Percentiles rank a stretch among this genome's conserved stretches.
phyloP scores from a whole-genome alignment of 2,329 filamentous ascomycete genomes.

The Parafenestella ontariensis region DNA sequence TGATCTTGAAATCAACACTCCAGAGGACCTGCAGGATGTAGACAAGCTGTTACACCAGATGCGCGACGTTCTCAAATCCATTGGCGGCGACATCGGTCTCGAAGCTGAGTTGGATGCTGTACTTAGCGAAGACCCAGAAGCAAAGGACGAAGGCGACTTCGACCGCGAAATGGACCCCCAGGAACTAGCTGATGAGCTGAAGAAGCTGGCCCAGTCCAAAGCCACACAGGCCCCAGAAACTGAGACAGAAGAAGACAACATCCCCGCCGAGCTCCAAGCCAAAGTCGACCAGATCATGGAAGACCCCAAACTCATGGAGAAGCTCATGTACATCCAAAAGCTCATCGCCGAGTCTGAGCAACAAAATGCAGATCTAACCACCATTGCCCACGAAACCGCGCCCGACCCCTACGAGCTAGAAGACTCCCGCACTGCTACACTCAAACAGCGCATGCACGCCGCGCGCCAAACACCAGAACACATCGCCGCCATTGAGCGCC shows the following conservation, averaged over 20 bases:
- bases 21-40: slow-evolving; percentile 26
- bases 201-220: slow-evolving; percentile 23
- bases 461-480: slow-evolving; percentile 41
- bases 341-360: slow-evolving; percentile 26
- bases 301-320: slow-evolving; percentile 43
- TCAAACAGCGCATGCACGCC: slow-evolving; percentile 33
- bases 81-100: slow-evolving; percentile 27
- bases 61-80: slow-evolving; percentile 33
- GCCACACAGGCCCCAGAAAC: slow-evolving; percentile 4
- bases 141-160: slow-evolving; percentile 18
- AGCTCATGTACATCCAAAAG: slow-evolving; percentile 39
- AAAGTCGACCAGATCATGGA: slow-evolving; percentile 45
- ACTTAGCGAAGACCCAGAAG: slow-evolving; percentile 24
- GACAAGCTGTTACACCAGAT: slow-evolving; percentile 33
- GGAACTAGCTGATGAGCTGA: slow-evolving; percentile 30
- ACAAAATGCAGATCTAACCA: slow-evolving; percentile 17
- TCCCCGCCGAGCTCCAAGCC: slow-evolving; percentile 39
- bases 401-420: slow-evolving; percentile 41
- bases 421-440: slow-evolving; percentile 27
- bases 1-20: slow-evolving; percentile 10
- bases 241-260: slow-evolving; percentile 22
- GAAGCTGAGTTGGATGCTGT: slow-evolving; percentile 30
- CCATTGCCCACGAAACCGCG: slow-evolving; percentile 28
- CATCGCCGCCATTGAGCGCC: slow-evolving; percentile 30
- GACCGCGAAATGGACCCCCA: slow-evolving; percentile 30